These are phyloP conservation scores for Cladosporium sp. DNA, from an alignment of 2,329 filamentous ascomycete genomes.

Conservation along the genomic window DNA sequence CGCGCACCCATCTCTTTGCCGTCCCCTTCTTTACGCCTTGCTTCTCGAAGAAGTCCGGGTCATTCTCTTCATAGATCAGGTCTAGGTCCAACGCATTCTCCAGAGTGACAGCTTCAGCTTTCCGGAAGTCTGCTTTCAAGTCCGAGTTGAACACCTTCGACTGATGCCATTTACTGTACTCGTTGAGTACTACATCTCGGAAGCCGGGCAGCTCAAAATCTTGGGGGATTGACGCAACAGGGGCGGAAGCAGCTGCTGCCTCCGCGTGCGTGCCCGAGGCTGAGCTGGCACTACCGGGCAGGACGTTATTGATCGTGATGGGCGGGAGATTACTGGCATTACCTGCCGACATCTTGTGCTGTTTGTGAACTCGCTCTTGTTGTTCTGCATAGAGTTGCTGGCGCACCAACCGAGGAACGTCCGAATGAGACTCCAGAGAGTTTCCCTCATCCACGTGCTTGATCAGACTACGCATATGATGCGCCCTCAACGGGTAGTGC, in stretches of 20 bases:
- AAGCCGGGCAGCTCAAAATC: too few species aligned
- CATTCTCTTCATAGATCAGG: conserved; percentile 2
- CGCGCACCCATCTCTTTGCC: not conserved
- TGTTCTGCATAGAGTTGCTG: conserved; percentile 4
- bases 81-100: not conserved
- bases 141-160: too few species aligned
- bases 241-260: too few species aligned
- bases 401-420: not conserved
- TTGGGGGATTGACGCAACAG: too few species aligned
- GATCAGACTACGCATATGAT: not conserved
- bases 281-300: too few species aligned
- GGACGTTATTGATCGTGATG: not conserved
- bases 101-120: not conserved
- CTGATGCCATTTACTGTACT: too few species aligned
- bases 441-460: not conserved
- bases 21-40: conserved; percentile 5
- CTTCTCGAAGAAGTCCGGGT: conserved; percentile 1
- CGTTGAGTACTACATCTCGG: not conserved
- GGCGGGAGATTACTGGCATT: not conserved
- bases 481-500: not conserved
- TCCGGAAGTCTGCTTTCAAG: too few species aligned
- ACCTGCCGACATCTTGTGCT: not conserved
- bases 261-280: too few species aligned
- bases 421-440: not conserved
- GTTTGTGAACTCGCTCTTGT: not conserved